Evolutionary conservation across 1,284 basidiomycete species (phyloP).

Genomic region (Kwoniella shivajii): DNA sequence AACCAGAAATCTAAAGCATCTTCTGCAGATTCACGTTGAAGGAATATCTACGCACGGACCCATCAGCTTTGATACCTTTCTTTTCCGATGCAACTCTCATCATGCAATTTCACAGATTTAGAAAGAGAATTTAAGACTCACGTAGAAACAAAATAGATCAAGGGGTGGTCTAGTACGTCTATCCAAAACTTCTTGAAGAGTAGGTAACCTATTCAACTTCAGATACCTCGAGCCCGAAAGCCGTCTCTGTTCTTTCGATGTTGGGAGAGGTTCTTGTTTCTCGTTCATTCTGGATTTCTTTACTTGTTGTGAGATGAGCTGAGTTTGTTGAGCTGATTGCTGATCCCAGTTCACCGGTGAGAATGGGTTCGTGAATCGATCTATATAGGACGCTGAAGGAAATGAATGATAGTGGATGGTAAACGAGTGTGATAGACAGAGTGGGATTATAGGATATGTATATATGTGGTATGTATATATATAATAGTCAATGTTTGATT

Average conservation of each 20-base stretch:
- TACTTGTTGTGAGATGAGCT: neutral
- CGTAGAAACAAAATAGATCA: conserved; percentile 98
- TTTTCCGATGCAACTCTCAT: neutral
- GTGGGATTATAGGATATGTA: too few species aligned
- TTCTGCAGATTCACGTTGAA: conserved; percentile 90
- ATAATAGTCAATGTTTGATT: neutral
- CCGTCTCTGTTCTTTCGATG: conserved; percentile 34
- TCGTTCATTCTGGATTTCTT: conserved; percentile 13
- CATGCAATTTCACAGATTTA: neutral
- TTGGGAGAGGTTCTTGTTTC: conserved; percentile 6
- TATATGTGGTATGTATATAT: too few species aligned
- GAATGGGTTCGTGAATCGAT: too few species aligned
- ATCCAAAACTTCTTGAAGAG: conserved; percentile 79
- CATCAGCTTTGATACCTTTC: neutral
- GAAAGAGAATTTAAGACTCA: too few species aligned
- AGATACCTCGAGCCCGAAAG: conserved; percentile 43
- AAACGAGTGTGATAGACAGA: too few species aligned
- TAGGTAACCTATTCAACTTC: conserved; percentile 53
- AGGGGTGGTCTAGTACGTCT: conserved; percentile 88
- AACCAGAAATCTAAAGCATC: conserved; percentile 98
- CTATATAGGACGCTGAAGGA: too few species aligned
- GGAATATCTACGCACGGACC: conserved; percentile 60
- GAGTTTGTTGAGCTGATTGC: neutral
- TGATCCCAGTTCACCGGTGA: too few species aligned
- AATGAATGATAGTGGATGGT: too few species aligned